Conservation (phyloP, 441 rosid genomes). For the Arabidopsis lyrata region DNA sequence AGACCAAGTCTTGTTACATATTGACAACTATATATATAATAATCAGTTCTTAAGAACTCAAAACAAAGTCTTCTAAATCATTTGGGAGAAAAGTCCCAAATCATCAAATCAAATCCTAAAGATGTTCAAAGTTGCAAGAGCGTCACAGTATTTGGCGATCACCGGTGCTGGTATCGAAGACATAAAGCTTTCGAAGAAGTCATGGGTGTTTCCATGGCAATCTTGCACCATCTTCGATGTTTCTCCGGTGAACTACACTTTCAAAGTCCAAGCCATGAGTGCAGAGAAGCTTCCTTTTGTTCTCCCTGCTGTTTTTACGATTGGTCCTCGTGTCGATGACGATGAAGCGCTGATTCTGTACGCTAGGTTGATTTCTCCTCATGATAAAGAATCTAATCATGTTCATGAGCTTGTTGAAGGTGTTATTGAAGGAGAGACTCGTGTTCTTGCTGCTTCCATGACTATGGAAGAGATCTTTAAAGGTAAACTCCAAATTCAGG, state of each 20-base stretch:
- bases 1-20: background rate
- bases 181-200: constrained; percentile 61
- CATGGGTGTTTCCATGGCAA: constrained; percentile 70
- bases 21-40: no score
- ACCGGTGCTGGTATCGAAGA: constrained; percentile 62
- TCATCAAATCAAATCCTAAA: background rate
- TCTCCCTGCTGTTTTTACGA: constrained; percentile 74
- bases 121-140: constrained; percentile 60
- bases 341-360: constrained; percentile 51
- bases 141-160: constrained; percentile 62
- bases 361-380: constrained; percentile 65
- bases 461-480: constrained; percentile 79
- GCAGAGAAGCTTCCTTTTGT: constrained; percentile 82
- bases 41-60: background rate
- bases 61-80: constrained; percentile 14
- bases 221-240: constrained; percentile 60
- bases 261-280: constrained; percentile 81
- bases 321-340: constrained; percentile 71
- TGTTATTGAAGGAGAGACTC: constrained; percentile 76
- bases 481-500: constrained; percentile 36
- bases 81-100: background rate
- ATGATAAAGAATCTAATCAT: constrained; percentile 64
- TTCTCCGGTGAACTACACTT: no score
- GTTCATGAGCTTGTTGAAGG: constrained; percentile 80
- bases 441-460: constrained; percentile 82